Base-by-base conservation (phyloP, 305 asterid genomes). In the Caryopteris hybrid region DNA sequence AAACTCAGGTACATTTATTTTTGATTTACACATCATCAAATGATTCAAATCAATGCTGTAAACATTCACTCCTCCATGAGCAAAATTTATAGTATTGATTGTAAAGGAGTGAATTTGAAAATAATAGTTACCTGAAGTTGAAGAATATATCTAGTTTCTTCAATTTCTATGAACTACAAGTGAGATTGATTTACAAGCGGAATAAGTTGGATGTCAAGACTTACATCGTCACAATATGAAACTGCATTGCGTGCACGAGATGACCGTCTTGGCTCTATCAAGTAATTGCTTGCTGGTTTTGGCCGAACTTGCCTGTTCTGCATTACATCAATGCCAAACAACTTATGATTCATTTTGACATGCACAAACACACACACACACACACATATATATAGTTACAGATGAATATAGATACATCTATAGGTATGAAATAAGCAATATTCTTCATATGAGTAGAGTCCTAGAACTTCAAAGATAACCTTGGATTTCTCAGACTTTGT, bases 251-350 rank as follows among this genome's bases (percentile, higher is more conserved):
- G 95, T 16, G 77, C 84, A 21, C 98, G 87, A 56, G 92, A 75
- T 8, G 98, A 91, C 51, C 98, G 96, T 50, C 96, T 85, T 73
- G 95, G 98, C 85, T 91, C 96, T 47, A 69, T 50, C 61, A 61
- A 46, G 74, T 17, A 78, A 36, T 17, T 61, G 46, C 39, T 64
- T 2, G 45, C 43, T 57, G 75, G 60, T 72, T 84, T 87, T 27
- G 68, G 75, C 62, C 72, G 80, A 59, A 46, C 57, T 31, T 23
- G 69, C 43, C 66, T 79, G 31, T 33, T 83, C 91, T 91, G 80
- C 62, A 73, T 33, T 22, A 59, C 50, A 72, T 2, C 62, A 74
- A 21, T n/a, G 22, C 56, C 9, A 36, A 63, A 58, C 54, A 8
- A 27, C 18, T 6, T 8, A 56, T 25, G 25, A 20, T 61, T 8